phyloP scores from a whole-genome alignment of 2,329 filamentous ascomycete species.

The Ophiognomonia clavigignenti-juglandacearum region DNA sequence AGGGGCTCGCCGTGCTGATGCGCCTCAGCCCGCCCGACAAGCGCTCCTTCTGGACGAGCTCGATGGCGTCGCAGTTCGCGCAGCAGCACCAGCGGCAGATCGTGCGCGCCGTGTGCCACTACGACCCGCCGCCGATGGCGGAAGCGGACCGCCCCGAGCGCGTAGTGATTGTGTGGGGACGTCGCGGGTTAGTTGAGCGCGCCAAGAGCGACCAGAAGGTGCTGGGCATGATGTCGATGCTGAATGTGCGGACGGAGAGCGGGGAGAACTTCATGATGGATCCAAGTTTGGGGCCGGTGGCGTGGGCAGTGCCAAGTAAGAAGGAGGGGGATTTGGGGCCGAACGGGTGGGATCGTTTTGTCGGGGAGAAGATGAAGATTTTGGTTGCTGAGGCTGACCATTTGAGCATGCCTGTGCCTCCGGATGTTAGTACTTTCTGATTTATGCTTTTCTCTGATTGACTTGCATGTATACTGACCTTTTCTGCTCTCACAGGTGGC shows the following conservation, averaged over 20 bases:
- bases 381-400: conserved; percentile 11
- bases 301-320: conserved; percentile 12
- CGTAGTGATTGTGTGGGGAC: conserved; percentile 10
- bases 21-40: conserved; percentile 8
- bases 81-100: conserved; percentile 12
- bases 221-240: conserved; percentile 9
- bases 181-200: conserved; percentile 7
- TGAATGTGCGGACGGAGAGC: conserved; percentile 6
- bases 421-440: conserved; percentile 9
- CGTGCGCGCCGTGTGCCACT: conserved; percentile 13
- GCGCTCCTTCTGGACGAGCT: conserved; percentile 8
- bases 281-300: conserved; percentile 8
- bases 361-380: conserved; percentile 8
- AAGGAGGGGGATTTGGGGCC: conserved; percentile 9
- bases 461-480: neutral
- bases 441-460: neutral
- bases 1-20: conserved; percentile 9
- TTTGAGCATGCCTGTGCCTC: conserved; percentile 13
- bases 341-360: conserved; percentile 13
- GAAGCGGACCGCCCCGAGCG: conserved; percentile 1
- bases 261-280: conserved; percentile 15
- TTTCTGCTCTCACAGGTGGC: neutral
- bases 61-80: conserved; percentile 9
- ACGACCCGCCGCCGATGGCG: conserved; percentile 6
- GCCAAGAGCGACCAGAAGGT: conserved; percentile 11